phyloP scores from a whole-genome alignment of 2,329 filamentous ascomycete genomes.

The Calonectria honghensis region DNA sequence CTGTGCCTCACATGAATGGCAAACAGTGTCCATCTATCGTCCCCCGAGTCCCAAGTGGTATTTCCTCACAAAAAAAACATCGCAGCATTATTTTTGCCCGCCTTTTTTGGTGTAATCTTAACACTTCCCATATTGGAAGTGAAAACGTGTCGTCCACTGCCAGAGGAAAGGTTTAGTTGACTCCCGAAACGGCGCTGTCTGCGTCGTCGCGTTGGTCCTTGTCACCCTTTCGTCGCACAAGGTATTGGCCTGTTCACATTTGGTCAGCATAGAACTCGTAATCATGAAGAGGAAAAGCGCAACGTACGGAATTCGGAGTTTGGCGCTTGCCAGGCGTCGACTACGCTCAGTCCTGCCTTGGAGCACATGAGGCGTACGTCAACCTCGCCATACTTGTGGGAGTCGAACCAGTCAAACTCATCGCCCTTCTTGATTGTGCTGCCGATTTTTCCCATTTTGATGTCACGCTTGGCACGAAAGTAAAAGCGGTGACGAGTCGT shows the following conservation, averaged over 20 bases:
- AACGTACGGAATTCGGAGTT: conserved; percentile 63
- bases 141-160: conserved; percentile 36
- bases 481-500: conserved; percentile 64
- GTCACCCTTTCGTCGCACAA: conserved; percentile 58
- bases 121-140: conserved; percentile 37
- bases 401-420: conserved; percentile 66
- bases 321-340: conserved; percentile 61
- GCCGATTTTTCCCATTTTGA: conserved; percentile 53
- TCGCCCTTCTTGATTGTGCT: conserved; percentile 57
- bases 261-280: conserved; percentile 48
- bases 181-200: conserved; percentile 62
- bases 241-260: conserved; percentile 59
- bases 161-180: conserved; percentile 45
- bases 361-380: conserved; percentile 63
- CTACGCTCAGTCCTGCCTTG: conserved; percentile 61
- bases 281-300: background rate
- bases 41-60: conserved; percentile 39
- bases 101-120: conserved; percentile 52
- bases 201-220: conserved; percentile 59
- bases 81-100: conserved; percentile 53
- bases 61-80: conserved; percentile 43
- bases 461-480: conserved; percentile 60
- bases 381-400: conserved; percentile 63
- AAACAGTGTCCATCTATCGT: conserved; percentile 41
- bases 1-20: conserved; percentile 62